Evolutionary conservation across 805 yeast species (phyloP), one percentile per base, ranked within the genome.

Genomic region (Monosporozyma solicola): DNA sequence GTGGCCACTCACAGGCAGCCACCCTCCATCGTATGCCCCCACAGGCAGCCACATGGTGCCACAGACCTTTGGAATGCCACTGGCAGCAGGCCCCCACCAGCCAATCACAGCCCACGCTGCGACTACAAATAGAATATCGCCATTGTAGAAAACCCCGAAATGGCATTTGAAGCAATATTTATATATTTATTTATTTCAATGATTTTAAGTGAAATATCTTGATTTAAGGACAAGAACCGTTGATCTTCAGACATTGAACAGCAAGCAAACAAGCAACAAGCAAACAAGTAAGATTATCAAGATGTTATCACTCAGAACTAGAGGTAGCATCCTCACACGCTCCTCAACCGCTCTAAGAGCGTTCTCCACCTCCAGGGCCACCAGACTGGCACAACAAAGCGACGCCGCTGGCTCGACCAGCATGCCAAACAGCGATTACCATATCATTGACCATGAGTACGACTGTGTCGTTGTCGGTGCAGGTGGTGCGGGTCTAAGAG

Each of bases 401-500:
- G 8, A 24, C 5, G 8, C 48, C 1, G n/a, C 13, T 15, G 8
- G 5, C 24, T 29, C 15, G 16, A 27, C 4, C 46, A 43, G 24
- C 47, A 45, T 11, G 43, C 9, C 16, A 43, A 35, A 35, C 16
- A 35, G n/a, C 22, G 39, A 90, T 67, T 92, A 94, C 73, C 94
- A 89, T 67, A 84, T 92, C 58, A 84, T 92, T 61, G 98, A 92
- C 74, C 99, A 92, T 72, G 98, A 94, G 72, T 92, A 94, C 74
- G 99, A 92, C 76, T 90, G 97, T 78, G 83, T 92, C 49, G 98
- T 92, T 55, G 90, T 92, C 52, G 99, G 99, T 67, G 99, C 99
- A 54, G 99, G 99, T 67, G 99, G 99, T 71, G 99, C 99, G 49
- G 99, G 99, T 69, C 77, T 92, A 56, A 84, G 99, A 75, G 99